Evolutionary conservation across 169 alveolate genomes (phyloP).

Genomic region (Eimeria maxima): DNA sequence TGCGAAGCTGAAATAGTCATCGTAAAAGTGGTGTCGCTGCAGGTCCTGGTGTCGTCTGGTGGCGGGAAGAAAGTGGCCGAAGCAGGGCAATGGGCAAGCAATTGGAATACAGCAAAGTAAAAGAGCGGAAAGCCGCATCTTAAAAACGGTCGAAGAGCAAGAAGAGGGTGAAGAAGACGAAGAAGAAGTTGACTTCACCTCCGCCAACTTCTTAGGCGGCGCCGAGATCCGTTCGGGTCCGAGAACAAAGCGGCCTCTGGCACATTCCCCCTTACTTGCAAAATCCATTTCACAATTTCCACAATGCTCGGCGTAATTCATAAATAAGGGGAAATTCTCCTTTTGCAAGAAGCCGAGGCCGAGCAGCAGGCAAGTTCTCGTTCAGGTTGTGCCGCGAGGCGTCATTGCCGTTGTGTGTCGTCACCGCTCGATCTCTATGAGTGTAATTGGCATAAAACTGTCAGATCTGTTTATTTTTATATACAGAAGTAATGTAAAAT

Average conservation of each 20-base stretch:
- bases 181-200: neutral
- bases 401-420: conserved; percentile 61
- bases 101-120: neutral
- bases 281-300: conserved; percentile 11
- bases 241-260: neutral
- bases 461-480: neutral
- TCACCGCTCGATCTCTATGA: neutral
- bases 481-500: neutral
- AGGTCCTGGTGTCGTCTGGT: conserved; percentile 49
- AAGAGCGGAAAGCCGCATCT: neutral
- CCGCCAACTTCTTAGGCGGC: neutral
- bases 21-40: conserved; percentile 12
- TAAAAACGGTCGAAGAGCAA: neutral
- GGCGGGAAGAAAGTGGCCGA: conserved; percentile 41
- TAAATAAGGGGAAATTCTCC: neutral
- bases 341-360: neutral
- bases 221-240: neutral
- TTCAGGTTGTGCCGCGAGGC: conserved; percentile 45
- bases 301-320: neutral
- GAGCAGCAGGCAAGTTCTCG: neutral
- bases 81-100: neutral
- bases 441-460: neutral
- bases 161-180: neutral
- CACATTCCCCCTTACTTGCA: neutral
- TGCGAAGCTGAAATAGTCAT: neutral